A percentile compares a stretch with the other conserved stretches of the same genome.
phyloP scores from a whole-genome alignment of 345 rosid species.

The Euphorbia tirucalli region DNA sequence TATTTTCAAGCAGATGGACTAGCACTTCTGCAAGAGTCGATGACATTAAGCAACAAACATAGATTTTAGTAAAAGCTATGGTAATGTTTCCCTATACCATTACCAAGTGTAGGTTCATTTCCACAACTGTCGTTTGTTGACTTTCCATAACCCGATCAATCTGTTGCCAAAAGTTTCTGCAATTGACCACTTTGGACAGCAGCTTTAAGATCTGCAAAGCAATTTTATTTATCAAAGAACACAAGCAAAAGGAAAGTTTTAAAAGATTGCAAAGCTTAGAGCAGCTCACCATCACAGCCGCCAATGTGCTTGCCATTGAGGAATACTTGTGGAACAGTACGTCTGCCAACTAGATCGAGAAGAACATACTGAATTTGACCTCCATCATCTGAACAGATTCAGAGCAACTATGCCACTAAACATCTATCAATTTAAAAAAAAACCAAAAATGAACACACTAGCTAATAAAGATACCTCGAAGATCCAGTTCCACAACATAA shows the following conservation, averaged over 20 bases:
- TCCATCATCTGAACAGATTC: conserved; percentile 22
- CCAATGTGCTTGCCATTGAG: conserved; percentile 34
- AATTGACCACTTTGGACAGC: conserved; percentile 45
- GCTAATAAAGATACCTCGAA: conserved; percentile 20
- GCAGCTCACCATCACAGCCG: conserved; percentile 32
- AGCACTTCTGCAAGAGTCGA: not conserved
- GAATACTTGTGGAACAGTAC: conserved; percentile 34
- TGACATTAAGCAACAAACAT: not conserved
- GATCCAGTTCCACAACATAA: conserved; percentile 27
- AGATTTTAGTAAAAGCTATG: not conserved
- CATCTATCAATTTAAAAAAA: not conserved
- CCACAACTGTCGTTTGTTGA: not conserved
- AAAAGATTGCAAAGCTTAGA: not conserved
- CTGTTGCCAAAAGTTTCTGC: conserved; percentile 40
- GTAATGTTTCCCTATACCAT: not conserved
- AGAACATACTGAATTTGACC: conserved; percentile 27
- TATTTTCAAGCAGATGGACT: not conserved
- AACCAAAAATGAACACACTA: not conserved
- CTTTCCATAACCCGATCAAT: conserved; percentile 18
- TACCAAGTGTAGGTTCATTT: conserved; percentile 1
- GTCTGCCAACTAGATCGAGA: conserved; percentile 25
- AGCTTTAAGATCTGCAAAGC: conserved; percentile 51
- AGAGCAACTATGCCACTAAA: not conserved
- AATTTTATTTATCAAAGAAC: conserved; percentile 8
- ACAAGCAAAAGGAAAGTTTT: not conserved